Evolutionary conservation across 371 early-diverging fungal species (phyloP).

Genomic region (Mucor velutinosus): DNA sequence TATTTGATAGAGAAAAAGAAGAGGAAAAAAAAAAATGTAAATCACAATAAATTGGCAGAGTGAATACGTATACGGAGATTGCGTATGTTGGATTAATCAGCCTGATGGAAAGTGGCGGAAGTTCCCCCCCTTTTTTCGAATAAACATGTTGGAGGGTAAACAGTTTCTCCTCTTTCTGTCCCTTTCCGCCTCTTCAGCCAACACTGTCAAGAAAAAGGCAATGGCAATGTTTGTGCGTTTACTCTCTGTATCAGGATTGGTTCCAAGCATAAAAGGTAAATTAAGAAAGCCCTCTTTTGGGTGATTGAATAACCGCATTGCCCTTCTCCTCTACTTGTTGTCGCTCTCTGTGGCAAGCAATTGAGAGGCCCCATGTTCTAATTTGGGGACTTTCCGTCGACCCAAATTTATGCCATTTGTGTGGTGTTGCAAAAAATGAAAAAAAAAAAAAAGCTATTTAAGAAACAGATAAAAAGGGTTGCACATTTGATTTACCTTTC

Average conservation of each 20-base stretch:
- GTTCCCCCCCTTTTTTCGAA: neutral
- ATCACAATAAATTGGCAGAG: neutral
- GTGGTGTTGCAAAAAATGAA: neutral
- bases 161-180: neutral
- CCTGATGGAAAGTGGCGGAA: neutral
- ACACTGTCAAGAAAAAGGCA: neutral
- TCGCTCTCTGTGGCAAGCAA: neutral
- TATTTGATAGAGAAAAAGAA: neutral
- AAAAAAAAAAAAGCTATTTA: neutral
- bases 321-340: neutral
- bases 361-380: neutral
- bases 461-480: neutral
- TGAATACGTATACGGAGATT: neutral
- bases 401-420: neutral
- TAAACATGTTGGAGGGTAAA: neutral
- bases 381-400: neutral
- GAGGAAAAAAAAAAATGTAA: neutral
- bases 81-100: conserved; percentile 1
- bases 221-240: too few relatives aligned
- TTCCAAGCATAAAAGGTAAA: neutral
- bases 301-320: neutral
- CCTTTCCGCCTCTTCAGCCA: neutral
- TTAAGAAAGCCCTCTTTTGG: neutral
- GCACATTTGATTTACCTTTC: conserved; percentile 2
- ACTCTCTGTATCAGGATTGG: neutral